Evolutionary conservation across 192 early-diverging fungal genomes (phyloP), one percentile per base, ranked within the genome.

Genomic region (Entomortierella chlamydospora): DNA sequence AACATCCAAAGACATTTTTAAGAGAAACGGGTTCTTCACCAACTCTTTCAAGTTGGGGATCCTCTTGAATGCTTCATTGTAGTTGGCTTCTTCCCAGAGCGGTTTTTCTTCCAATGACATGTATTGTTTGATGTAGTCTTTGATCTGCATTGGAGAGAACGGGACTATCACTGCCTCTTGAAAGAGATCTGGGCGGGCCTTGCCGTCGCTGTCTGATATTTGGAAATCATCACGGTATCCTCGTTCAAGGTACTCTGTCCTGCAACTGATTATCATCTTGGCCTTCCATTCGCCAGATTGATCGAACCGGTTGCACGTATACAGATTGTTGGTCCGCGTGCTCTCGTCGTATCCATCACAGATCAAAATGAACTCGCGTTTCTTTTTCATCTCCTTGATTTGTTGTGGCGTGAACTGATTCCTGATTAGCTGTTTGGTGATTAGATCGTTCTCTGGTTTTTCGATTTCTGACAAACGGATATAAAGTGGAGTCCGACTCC

Each of bases 271-370:
- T 5, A 63, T n/a, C 61, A 63, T 63, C 49, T 63, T 6, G 5
- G 17, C 45, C 2, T 20, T 2, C 61, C 61, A 63, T 2, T 52
- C 11, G 2, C 61, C 49, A 11, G 43, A 22, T 29, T 7, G 4
- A 23, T 52, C 34, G 8, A 63, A 41, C 8, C 18, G 18, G 30
- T 70, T 63, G 12, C 29, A 13, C 8, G 3, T 23, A 22, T 63
- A 63, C 29, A 63, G 31, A 26, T 63, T 63, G 30, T 34, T 18
- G 17, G 4, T 49, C 17, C 31, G 43, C 0, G 31, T 22, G 10
- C 30, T 11, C 25, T 63, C 61, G 49, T 63, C 61, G 25, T 63
- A 63, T 11, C 47, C 61, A 52, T 63, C 61, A 26, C 61, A 63
- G 22, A 63, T 63, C 12, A 63, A 34, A 0, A 63, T 31, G 18